Evolutionary conservation across 768 basidiomycete species (phyloP).

Genomic region (Leccinum disarticulatum): DNA sequence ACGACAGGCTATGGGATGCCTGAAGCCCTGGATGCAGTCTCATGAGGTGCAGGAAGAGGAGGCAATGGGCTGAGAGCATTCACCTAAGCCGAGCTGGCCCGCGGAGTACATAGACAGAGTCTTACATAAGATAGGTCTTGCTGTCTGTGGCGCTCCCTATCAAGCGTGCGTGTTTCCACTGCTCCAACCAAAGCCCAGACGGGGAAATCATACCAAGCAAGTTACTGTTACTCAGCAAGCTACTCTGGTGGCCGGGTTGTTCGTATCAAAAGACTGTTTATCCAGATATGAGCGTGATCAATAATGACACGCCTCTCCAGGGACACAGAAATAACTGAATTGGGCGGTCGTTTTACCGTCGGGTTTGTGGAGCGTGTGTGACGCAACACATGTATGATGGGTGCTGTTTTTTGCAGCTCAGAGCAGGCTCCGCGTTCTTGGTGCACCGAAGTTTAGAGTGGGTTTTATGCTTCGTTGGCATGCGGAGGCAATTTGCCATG

Average conservation of each 20-base stretch:
- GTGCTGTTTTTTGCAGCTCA: slow-evolving; percentile 14
- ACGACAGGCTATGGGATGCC: slow-evolving; percentile 40
- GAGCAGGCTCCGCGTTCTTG: slow-evolving; percentile 25
- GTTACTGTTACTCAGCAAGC: neutral
- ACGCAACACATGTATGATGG: neutral
- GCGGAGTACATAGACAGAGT: slow-evolving; percentile 13
- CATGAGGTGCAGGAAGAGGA: slow-evolving; percentile 12
- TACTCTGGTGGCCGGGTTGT: slow-evolving; percentile 4
- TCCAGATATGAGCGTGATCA: slow-evolving; percentile 11
- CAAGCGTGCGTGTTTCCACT: slow-evolving; percentile 5
- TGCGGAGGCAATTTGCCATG: neutral
- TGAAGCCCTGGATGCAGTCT: slow-evolving; percentile 32
- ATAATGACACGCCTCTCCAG: slow-evolving; percentile 11
- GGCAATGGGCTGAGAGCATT: slow-evolving; percentile 1
- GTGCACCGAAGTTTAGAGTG: neutral
- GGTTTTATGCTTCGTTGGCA: neutral
- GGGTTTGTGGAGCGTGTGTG: neutral
- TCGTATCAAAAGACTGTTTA: slow-evolving; percentile 25
- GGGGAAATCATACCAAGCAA: neutral
- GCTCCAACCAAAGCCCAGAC: slow-evolving; percentile 2
- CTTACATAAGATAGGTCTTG: slow-evolving; percentile 18
- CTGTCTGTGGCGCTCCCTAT: slow-evolving; percentile 15
- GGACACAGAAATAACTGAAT: slow-evolving; percentile 9
- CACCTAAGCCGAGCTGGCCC: slow-evolving; percentile 14
- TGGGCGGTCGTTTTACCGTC: slow-evolving; percentile 3